Percentiles rank a stretch among this genome's conserved stretches.
phyloP scores from a whole-genome alignment of 1,284 basidiomycete species.

The Coriolopsis trogii region DNA sequence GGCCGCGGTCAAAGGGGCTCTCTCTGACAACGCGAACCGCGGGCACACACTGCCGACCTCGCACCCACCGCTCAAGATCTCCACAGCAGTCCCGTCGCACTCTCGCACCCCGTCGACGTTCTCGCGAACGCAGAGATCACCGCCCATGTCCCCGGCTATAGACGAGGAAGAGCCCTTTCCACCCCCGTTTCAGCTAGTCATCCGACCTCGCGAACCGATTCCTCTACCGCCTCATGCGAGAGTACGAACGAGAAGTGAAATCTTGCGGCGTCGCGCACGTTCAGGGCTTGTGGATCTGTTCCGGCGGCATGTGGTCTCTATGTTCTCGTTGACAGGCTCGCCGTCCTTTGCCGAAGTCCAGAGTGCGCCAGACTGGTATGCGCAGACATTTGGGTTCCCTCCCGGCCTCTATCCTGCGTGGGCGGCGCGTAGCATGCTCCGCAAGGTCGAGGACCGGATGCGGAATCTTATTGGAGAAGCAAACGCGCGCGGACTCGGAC shows the following conservation, averaged over 20 bases:
- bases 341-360: constrained; percentile 12
- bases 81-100: constrained; percentile 9
- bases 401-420: constrained; percentile 50
- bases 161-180: constrained; percentile 19
- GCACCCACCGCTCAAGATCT: constrained; percentile 20
- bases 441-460: constrained; percentile 51
- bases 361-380: constrained; percentile 36
- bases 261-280: constrained; percentile 69
- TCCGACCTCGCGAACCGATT: constrained; percentile 23
- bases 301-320: constrained; percentile 63
- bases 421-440: constrained; percentile 57
- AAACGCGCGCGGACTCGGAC: constrained; percentile 35
- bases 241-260: constrained; percentile 12
- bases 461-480: constrained; percentile 46
- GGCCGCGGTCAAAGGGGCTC: constrained; percentile 46
- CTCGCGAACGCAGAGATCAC: constrained; percentile 29
- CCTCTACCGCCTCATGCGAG: constrained; percentile 4
- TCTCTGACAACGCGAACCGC: constrained; percentile 12
- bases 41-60: constrained; percentile 8
- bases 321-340: constrained; percentile 35
- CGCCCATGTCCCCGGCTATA: constrained; percentile 30
- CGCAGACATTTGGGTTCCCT: constrained; percentile 23
- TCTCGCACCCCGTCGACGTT: constrained; percentile 18
- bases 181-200: constrained; percentile 17
- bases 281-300: constrained; percentile 78